Conservation (phyloP, 2,329 filamentous ascomycete genomes). For the Pseudogymnoascus pannorum region DNA sequence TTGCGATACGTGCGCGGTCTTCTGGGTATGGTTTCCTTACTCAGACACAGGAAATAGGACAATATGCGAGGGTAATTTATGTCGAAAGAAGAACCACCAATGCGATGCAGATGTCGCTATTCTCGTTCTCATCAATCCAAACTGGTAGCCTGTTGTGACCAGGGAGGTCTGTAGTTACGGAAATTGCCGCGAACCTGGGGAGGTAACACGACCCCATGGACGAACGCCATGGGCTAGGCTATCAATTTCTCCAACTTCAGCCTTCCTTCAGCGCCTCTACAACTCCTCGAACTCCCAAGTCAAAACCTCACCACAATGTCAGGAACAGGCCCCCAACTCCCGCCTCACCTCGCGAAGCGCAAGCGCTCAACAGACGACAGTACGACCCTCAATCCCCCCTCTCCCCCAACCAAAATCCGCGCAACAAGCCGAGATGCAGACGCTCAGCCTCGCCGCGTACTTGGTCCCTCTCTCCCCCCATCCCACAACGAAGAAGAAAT, state of each 20-base stretch:
- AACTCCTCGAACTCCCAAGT: neutral
- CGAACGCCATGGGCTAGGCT: neutral
- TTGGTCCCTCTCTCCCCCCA: conserved; percentile 27
- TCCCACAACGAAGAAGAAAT: conserved; percentile 39
- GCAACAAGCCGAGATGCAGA: conserved; percentile 19
- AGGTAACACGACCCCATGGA: neutral
- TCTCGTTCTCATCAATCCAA: neutral
- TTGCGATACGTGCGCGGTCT: neutral
- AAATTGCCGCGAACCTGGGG: conserved; percentile 8
- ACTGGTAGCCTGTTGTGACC: conserved; percentile 7
- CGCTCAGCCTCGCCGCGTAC: conserved; percentile 13
- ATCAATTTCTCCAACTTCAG: conserved; percentile 8
- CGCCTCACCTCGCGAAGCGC: conserved; percentile 58
- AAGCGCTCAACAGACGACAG: conserved; percentile 45
- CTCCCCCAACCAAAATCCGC: conserved; percentile 40
- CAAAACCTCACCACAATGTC: conserved; percentile 23
- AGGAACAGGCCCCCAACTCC: conserved; percentile 57
- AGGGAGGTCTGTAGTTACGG: neutral
- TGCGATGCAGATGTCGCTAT: neutral
- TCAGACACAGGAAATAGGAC: neutral
- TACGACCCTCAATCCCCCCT: conserved; percentile 26
- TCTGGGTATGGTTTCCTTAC: neutral
- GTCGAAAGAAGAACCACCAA: neutral
- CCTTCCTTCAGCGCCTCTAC: neutral
- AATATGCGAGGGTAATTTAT: neutral